Base-by-base conservation (phyloP, 106 monocot genomes). In the Acorus gramineus region DNA sequence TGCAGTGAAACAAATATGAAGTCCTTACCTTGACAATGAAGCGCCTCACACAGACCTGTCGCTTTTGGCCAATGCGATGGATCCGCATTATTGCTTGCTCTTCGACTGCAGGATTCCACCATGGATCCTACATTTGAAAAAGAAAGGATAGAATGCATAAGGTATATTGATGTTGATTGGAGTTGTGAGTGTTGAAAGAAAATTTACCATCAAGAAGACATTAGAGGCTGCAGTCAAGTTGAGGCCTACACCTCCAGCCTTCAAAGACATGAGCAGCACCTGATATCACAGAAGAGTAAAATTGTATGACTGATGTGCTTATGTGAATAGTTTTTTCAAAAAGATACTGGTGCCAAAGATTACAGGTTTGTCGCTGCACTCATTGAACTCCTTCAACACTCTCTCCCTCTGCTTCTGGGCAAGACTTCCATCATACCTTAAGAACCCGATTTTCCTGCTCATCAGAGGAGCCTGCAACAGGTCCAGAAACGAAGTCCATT, bases 61-160 rank as follows among this genome's bases (percentile, higher is more conserved):
- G 69, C 53, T 85, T 88, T 74, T 93, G 93, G 1, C 90, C 93
- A 14, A 93, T 89, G 3, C 93, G 77, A 73, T 93, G 93, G 61
- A 89, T 85, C 49, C 93, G 66, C 93, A 93, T 93, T 51, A 93
- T 83, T 4, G 93, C 93, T 66, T 93, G 93, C 76, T 93, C 93
- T 59, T 93, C 93, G n/a, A 93, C 93, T 42, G 93, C 88, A 59
- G 93, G 93, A 70, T 93, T 93, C 93, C 93, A 93, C 93, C 93
- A 93, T 50, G 93, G 93, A 74, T 93, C 91, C 90, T 90, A 52
- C 44, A 68, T 70, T 10, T 53, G 2, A 54, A 57, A n/a, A 6
- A 61, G 49, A 5, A 48, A 42, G 49, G 4, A 10, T 47, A 48
- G 42, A 44, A 11, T 9, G 46, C 50, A 10, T 46, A 53, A 3